phyloP scores from a whole-genome alignment of 306 rosid species.

The Rosa persica region DNA sequence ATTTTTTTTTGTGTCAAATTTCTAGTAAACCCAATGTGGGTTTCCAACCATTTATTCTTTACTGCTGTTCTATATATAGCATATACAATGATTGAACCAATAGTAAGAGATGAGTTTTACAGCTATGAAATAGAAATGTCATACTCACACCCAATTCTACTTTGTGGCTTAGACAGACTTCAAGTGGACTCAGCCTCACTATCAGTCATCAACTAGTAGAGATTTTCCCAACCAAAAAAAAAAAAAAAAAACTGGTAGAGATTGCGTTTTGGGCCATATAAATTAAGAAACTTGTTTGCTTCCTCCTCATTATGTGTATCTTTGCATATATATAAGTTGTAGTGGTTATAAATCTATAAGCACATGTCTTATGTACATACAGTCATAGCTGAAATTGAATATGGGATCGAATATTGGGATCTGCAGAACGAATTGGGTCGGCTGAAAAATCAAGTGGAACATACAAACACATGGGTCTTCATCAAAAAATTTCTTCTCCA shows the following conservation, averaged over 20 bases:
- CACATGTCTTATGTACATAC: background rate
- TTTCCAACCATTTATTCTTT: background rate
- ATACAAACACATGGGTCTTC: background rate
- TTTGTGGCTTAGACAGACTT: slow-evolving; percentile 16
- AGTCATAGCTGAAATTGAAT: background rate
- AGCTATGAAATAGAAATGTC: background rate
- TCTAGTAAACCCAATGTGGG: background rate
- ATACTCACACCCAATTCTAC: background rate
- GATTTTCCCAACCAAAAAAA: background rate
- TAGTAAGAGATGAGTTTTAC: background rate
- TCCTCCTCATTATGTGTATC: background rate
- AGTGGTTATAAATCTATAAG: background rate
- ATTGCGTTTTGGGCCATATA: background rate
- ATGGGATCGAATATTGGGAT: background rate
- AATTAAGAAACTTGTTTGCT: background rate
- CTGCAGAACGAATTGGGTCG: background rate
- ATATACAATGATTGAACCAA: background rate
- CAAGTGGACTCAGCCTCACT: background rate
- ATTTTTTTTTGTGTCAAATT: background rate
- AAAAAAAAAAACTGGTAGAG: background rate
- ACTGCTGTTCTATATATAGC: background rate
- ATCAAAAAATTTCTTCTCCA: background rate
- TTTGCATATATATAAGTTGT: background rate
- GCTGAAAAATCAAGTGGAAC: background rate
- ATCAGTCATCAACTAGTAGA: background rate